A percentile compares a stretch with the other conserved stretches of the same genome.
Conservation (phyloP, 2,329 filamentous ascomycete species). For the Hymenoscyphus repandus region DNA sequence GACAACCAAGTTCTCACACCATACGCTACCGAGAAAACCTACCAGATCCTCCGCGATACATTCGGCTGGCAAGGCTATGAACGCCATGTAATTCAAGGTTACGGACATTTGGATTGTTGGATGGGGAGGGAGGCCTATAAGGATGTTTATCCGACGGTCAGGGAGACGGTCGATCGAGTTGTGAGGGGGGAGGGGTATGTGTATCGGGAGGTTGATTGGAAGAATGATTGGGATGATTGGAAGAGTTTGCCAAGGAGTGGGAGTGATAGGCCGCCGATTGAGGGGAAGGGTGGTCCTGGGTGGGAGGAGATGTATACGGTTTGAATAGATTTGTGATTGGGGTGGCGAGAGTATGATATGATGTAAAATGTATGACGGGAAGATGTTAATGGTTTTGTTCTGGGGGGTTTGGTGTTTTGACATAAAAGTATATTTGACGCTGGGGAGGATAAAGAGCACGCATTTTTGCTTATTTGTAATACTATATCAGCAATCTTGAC, state of each 20-base stretch:
- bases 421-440: too few relatives aligned
- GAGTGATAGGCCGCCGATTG: too few relatives aligned
- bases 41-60: conserved; percentile 45
- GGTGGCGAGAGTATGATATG: too few relatives aligned
- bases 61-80: conserved; percentile 47
- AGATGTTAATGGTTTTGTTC: too few relatives aligned
- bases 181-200: conserved; percentile 23
- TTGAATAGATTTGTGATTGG: too few relatives aligned
- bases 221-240: conserved; percentile 15
- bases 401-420: too few relatives aligned
- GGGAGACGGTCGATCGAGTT: conserved; percentile 50
- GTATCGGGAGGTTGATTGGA: conserved; percentile 25
- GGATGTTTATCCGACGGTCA: conserved; percentile 53
- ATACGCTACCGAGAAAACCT: conserved; percentile 48
- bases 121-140: conserved; percentile 55
- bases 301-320: too few relatives aligned
- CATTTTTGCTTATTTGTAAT: too few relatives aligned
- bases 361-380: too few relatives aligned
- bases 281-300: too few relatives aligned
- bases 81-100: conserved; percentile 48
- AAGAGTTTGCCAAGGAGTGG: conserved; percentile 6
- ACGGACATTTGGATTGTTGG: conserved; percentile 58
- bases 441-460: too few relatives aligned
- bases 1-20: conserved; percentile 53
- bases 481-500: too few relatives aligned